These are phyloP conservation scores for Pyronema domesticum DNA, from an alignment of 495 filamentous ascomycete genomes.

Conservation along the genomic window DNA sequence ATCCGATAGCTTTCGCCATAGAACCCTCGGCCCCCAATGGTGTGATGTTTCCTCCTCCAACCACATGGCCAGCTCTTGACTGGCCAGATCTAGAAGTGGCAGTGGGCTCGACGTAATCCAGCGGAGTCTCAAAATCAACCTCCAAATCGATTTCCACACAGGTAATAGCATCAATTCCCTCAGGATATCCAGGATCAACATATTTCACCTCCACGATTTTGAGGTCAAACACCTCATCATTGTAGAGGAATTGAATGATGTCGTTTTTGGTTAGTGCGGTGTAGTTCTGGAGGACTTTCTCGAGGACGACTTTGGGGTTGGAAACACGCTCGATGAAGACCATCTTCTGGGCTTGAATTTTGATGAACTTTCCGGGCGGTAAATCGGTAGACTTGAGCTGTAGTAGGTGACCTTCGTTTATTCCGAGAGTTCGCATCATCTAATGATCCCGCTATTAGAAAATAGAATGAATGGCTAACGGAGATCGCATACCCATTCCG, in stretches of 20 bases:
- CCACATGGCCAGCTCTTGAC: constrained; percentile 37
- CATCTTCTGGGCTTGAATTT: constrained; percentile 80
- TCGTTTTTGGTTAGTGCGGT: constrained; percentile 81
- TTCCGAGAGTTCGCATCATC: constrained; percentile 81
- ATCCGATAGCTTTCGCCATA: constrained; percentile 96
- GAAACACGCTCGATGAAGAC: constrained; percentile 77
- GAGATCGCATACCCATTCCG: constrained; percentile 61
- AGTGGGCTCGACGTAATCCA: constrained; percentile 81
- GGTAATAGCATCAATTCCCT: constrained; percentile 59
- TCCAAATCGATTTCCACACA: constrained; percentile 88
- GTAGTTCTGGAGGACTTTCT: constrained; percentile 90
- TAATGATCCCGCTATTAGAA: constrained; percentile 22
- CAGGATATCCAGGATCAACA: constrained; percentile 29
- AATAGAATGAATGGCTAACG: neutral
- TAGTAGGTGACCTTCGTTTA: constrained; percentile 83
- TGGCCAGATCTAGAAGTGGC: constrained; percentile 48
- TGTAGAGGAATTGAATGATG: constrained; percentile 86
- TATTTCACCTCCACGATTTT: constrained; percentile 75
- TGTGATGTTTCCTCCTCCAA: constrained; percentile 26
- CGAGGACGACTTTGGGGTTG: constrained; percentile 94
- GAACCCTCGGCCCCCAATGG: constrained; percentile 54
- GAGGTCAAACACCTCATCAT: constrained; percentile 80
- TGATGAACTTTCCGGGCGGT: constrained; percentile 74
- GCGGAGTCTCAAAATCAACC: constrained; percentile 85
- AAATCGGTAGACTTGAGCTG: constrained; percentile 89